Base-by-base conservation (phyloP, 2,329 filamentous ascomycete species). In the Cercospora sp. region DNA sequence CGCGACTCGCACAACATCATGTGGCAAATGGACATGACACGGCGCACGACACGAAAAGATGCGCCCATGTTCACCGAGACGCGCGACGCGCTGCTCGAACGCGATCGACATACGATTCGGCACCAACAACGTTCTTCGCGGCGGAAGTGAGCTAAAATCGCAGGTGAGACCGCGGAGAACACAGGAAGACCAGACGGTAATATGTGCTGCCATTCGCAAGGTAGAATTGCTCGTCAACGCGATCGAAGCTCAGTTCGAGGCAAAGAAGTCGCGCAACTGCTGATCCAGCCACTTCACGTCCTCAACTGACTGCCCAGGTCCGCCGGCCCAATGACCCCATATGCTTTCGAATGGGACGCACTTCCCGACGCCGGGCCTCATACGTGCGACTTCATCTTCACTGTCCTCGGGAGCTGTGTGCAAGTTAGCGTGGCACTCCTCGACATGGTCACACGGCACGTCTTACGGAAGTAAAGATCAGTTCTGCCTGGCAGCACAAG, bases 401-500 rank as follows among this genome's bases (percentile, higher is more conserved):
- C 90, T 93, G 72, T 94, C 92, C 74, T 94, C 91, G 0, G 91
- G 90, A 53, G 62, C 87, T 89, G 69, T 21, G 10, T 18, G 10
- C 13, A 37, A 65, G 37, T 49, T 37, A 65, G 51, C 62, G 12
- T 9, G 28, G 51, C 24, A 26, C 5, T 30, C 21, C 8, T 12
- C 21, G 18, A n/a, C 26, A n/a, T 30, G 10, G 37, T 18, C 24
- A 28, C 10, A 7, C 61, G 13, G 24, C 24, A 49, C 16, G 57
- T 80, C 85, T 80, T 76, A 88, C 83, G 91, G 72, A 95, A 94
- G 76, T 94, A 94, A 4, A 94, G 82, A 76, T 94, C 92, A 0
- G 90, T 93, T 76, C 91, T 88, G 24, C 83, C 81, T 0, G 92
- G 91, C 13, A 94, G 78, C 3, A 94, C 89, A 51, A 94, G 79